phyloP scores from a whole-genome alignment of 2,329 filamentous ascomycete genomes.

The Sporothrix pseudoabietina region DNA sequence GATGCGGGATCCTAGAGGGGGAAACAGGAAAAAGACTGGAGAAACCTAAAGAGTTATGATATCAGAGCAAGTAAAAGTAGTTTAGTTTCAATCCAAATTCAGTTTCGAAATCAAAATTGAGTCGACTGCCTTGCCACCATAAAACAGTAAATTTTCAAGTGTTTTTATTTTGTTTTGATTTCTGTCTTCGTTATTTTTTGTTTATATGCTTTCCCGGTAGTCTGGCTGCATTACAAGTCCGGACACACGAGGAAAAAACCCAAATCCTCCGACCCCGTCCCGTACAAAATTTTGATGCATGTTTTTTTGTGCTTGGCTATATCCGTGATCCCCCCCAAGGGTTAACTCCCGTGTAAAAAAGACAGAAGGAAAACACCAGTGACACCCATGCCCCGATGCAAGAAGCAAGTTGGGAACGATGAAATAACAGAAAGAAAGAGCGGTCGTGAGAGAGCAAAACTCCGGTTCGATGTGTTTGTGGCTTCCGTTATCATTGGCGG shows the following conservation, averaged over 20 bases:
- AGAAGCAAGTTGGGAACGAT: background rate
- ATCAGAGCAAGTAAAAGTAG: background rate
- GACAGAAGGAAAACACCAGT: slow-evolving; percentile 14
- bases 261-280: slow-evolving; percentile 23
- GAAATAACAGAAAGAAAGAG: background rate
- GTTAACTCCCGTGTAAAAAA: background rate
- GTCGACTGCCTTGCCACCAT: background rate
- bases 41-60: background rate
- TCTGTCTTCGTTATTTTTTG: slow-evolving; percentile 25
- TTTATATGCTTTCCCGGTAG: background rate
- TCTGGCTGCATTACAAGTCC: slow-evolving; percentile 4
- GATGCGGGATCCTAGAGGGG: background rate
- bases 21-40: background rate
- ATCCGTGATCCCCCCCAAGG: background rate
- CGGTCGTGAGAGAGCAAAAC: slow-evolving; percentile 1
- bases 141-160: slow-evolving; percentile 16
- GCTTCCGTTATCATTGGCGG: background rate
- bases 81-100: background rate
- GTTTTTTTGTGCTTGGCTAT: slow-evolving; percentile 20
- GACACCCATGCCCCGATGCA: slow-evolving; percentile 6
- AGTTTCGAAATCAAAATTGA: background rate
- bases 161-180: slow-evolving; percentile 28
- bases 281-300: slow-evolving; percentile 9
- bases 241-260: slow-evolving; percentile 17
- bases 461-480: slow-evolving; percentile 7